A percentile compares a stretch with the other conserved stretches of the same genome.
Conservation (phyloP, 257 asterid species). For the Cruciata laevipes region DNA sequence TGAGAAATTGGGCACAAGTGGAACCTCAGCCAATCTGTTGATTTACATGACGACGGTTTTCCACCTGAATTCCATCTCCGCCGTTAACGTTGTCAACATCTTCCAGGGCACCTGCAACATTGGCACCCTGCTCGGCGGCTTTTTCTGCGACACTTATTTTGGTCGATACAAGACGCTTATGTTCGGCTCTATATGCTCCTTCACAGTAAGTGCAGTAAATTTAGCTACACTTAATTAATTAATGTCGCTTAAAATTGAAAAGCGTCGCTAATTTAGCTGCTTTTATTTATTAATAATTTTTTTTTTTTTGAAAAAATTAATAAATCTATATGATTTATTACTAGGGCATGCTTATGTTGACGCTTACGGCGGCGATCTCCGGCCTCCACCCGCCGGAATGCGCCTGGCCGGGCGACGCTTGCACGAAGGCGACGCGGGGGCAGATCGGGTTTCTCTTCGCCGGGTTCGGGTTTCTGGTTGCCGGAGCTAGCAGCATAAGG, state of each 20-base stretch:
- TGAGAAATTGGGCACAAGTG: slow-evolving; percentile 62
- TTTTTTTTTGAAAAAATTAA: background rate
- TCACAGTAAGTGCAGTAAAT: slow-evolving; percentile 29
- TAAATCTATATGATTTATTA: too few relatives aligned
- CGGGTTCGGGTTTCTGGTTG: slow-evolving; percentile 46
- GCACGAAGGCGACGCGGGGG: slow-evolving; percentile 46
- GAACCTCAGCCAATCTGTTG: slow-evolving; percentile 50
- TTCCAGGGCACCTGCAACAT: slow-evolving; percentile 66
- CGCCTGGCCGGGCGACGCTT: slow-evolving; percentile 17
- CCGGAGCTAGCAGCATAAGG: slow-evolving; percentile 65
- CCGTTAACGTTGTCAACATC: slow-evolving; percentile 52
- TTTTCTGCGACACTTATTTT: slow-evolving; percentile 52
- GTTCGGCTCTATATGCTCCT: slow-evolving; percentile 59
- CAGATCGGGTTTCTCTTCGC: slow-evolving; percentile 40
- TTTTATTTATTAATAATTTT: too few relatives aligned
- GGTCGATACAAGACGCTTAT: slow-evolving; percentile 65
- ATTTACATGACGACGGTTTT: slow-evolving; percentile 61
- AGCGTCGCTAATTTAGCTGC: too few relatives aligned
- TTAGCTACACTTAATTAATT: background rate
- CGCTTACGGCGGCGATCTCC: slow-evolving; percentile 52
- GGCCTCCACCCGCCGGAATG: slow-evolving; percentile 69
- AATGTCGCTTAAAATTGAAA: too few relatives aligned
- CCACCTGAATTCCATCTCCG: slow-evolving; percentile 52
- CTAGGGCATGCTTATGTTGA: slow-evolving; percentile 52
- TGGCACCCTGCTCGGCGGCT: slow-evolving; percentile 63